Base-by-base conservation (phyloP, 148 eudicot species). In the Selenicereus undatus region DNA sequence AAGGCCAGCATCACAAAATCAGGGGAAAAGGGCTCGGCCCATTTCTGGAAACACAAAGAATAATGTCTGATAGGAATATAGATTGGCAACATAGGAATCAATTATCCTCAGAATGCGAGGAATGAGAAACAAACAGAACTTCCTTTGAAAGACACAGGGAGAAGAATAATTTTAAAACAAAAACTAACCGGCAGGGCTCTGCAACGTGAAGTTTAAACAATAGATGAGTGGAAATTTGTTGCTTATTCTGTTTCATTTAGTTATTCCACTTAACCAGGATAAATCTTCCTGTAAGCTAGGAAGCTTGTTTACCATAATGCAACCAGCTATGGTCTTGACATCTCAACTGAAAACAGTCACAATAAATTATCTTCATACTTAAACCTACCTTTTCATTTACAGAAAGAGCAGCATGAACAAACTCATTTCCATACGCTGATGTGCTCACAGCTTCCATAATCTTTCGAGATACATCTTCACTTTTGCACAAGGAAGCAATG, bases 401-500 rank as follows among this genome's bases (percentile, higher is more conserved):
- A 12, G 93, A 90, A 52, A 96, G 93, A 81, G 99, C 99, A 86
- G 99, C 98, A 78, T 90, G 98, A 81, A 94, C 93, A 80, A 96
- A 89, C 80, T 90, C 95, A 78, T 77, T 92, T 82, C 98, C 97
- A 85, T 89, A 86, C 58, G 90, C 82, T 64, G 99, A 96, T 43
- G 89, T 82, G 83, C 76, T 84, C 80, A 91, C 91, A 62, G 99
- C 99, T 83, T 93, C 89, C 90, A 80, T 88, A 54, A 96, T 88
- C 86, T 88, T 93, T 78, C 50, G 80, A 17, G 95, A 96, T 85
- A 90, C 97, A 85, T 85, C 94, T 86, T 88, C 86, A 60, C 91
- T 91, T 71, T 86, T 84, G 79, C 88, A 89, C 48, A 89, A 93
- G 85, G 99, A 96, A 79, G 91, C 86, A 66, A 96, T 87, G 86